A percentile compares a stretch with the other conserved stretches of the same genome.
phyloP scores from a whole-genome alignment of 768 basidiomycete species.

The Collybia mongolica region DNA sequence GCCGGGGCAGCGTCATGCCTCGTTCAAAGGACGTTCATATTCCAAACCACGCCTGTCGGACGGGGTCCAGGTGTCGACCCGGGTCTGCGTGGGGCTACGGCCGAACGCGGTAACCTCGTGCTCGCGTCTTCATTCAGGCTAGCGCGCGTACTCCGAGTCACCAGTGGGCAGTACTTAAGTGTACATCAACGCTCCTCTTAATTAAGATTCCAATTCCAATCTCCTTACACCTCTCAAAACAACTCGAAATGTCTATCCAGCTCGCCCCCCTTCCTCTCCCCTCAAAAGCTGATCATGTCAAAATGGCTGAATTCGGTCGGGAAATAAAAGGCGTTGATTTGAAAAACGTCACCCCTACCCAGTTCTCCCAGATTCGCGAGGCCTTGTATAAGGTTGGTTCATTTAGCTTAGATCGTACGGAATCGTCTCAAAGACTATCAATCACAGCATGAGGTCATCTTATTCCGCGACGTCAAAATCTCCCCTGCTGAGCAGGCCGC shows the following conservation, averaged over 20 bases:
- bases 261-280: slow-evolving; percentile 68
- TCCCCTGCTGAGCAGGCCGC: slow-evolving; percentile 83
- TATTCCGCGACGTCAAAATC: slow-evolving; percentile 69
- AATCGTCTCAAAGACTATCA: neutral
- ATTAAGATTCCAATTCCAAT: no score
- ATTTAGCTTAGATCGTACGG: neutral
- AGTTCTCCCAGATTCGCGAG: slow-evolving; percentile 66
- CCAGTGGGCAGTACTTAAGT: no score
- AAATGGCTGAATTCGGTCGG: slow-evolving; percentile 71
- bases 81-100: no score
- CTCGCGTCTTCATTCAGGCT: no score
- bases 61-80: no score
- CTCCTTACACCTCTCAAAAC: neutral
- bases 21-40: no score
- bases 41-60: no score
- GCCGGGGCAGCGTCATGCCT: no score
- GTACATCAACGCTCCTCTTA: no score
- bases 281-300: slow-evolving; percentile 62
- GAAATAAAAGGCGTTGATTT: slow-evolving; percentile 76
- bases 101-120: no score
- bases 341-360: slow-evolving; percentile 51
- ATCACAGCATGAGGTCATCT: slow-evolving; percentile 61
- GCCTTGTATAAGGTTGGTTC: slow-evolving; percentile 72
- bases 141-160: no score
- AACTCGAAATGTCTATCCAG: slow-evolving; percentile 62